Evolutionary conservation across 2,329 filamentous ascomycete genomes (phyloP), one percentile per base, ranked within the genome.

Genomic region (Xylariomycetidae sp.): DNA sequence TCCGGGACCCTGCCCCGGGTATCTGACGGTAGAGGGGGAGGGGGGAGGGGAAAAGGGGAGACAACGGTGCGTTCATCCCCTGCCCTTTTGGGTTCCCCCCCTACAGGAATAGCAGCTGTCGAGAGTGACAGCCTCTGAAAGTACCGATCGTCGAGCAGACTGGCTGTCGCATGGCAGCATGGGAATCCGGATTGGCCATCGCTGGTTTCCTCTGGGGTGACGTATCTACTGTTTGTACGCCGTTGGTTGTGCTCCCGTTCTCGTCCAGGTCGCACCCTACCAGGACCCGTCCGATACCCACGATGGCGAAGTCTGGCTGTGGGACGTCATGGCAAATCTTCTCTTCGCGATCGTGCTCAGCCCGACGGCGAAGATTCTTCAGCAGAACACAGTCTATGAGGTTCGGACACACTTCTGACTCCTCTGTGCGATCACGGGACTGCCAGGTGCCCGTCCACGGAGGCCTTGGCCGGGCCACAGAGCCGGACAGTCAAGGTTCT

Each of bases 81-180:
- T n/a, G n/a, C n/a, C n/a, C n/a, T n/a, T n/a, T n/a, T n/a, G n/a
- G n/a, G n/a, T n/a, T n/a, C n/a, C n/a, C n/a, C n/a, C n/a, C n/a
- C n/a, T n/a, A n/a, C n/a, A n/a, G n/a, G n/a, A n/a, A n/a, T n/a
- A 19, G 5, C n/a, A n/a, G n/a, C n/a, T 45, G 40, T 43, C 37
- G 38, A 39, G 43, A 39, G 40, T 47, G 42, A 46, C 45, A 44
- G 39, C 36, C 33, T 32, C 42, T 31, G 23, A 37, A 44, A 28
- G 39, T 48, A 46, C 48, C 35, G 40, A 16, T 6, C 26, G 10
- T 16, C 10, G 15, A 5, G 7, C 16, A 27, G 27, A 34, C 10
- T 24, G 13, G 23, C 19, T 24, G 31, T 14, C 25, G 39, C 25
- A 35, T 34, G 34, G 39, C 30, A 26, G 31, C 42, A 32, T 12